Base-by-base conservation (phyloP, 495 filamentous ascomycete genomes). In the Glarea lozoyensis region DNA sequence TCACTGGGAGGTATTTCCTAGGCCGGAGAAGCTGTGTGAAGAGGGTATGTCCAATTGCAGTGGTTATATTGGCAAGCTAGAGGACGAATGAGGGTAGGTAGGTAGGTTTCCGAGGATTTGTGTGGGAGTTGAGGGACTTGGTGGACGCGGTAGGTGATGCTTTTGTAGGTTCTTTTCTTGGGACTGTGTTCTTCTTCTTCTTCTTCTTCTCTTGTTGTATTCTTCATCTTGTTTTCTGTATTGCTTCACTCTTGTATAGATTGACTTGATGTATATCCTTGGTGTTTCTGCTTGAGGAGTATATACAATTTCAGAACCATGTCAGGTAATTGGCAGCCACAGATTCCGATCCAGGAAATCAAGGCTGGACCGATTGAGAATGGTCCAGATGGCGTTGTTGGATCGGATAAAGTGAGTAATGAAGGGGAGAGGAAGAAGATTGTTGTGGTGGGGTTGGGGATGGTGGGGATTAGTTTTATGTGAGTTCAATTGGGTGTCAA, bases 381-480 rank as follows among this genome's bases (percentile, higher is more conserved):
- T 2, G 52, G 47, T 3, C 39, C 47, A 27, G 37, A 50, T 43
- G 48, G 52, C n/a, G 52, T 51, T 11, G 46, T 37, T 2, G 52
- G 40, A 12, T 45, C 40, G 20, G 48, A 49, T 34, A 46, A 51
- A 15, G 31, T 48, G 32, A 38, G 29, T 19, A 38, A 54, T 52
- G 46, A 41, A 43, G 49, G 35, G 13, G 16, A 16, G 17, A 50
- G 81, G 40, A 86, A 87, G 52, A 81, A 70, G 54, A 68, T 95
- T 24, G 87, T 96, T 0, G 76, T 97, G 23, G 86, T 94, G 19
- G 90, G 90, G 7, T 62, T 97, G 62, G 90, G 90, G 9, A 97
- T 97, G 90, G 89, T 97, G 30, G 90, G 88, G 17, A 85, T 96
- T 42, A 79, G 86, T 34, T 89, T 95, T 60, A 94, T 95, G 86